Evolutionary conservation across 108 stramenopile genomes (phyloP), one percentile per base, ranked within the genome.

Genomic region (Poteriospumella lacustris): DNA sequence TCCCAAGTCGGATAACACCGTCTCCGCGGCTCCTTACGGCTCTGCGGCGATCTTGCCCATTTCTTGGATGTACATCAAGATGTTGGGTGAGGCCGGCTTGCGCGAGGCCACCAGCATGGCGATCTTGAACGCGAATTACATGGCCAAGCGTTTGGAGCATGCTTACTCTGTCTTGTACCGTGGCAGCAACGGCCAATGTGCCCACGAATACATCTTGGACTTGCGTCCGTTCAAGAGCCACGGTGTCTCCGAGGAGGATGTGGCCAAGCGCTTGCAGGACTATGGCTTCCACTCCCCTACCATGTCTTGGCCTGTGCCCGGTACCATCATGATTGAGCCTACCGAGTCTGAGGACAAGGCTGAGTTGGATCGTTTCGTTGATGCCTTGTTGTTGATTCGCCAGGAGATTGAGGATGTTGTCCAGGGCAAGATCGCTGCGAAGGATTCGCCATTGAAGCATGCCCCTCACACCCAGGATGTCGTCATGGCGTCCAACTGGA

Each of bases 51-150:
- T 99, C 79, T 92, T 99, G 42, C 96, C 96, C 69, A 99, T 99
- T 79, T 95, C 95, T 0, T 99, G 96, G 95, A 97, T 99, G 95
- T 99, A 97, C 87, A 96, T 99, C 75, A 96, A 96, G 79, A 97
- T 99, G 96, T 87, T 95, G 60, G 60, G 60, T 12, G 60, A 64
- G 60, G 9, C 12, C 36, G 60, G 60, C 5, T 24, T 64, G 31
- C 15, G 60, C 28, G 60, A 64, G 31, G 60, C 60, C 15, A 47
- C 47, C 44, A 58, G 88, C 44, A 72, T 91, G 68, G 98, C 98
- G 38, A 99, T 99, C 85, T 86, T 99, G 84, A 97, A 97, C 85
- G 98, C 98, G 24, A 99, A 99, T 88, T 99, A 99, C 94, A 95
- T 99, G 93, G 94, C 96, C 31, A 91, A 91, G 36, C 85, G 95